phyloP scores from a whole-genome alignment of 2,329 filamentous ascomycete genomes.

The Emergomyces pasteurianus region DNA sequence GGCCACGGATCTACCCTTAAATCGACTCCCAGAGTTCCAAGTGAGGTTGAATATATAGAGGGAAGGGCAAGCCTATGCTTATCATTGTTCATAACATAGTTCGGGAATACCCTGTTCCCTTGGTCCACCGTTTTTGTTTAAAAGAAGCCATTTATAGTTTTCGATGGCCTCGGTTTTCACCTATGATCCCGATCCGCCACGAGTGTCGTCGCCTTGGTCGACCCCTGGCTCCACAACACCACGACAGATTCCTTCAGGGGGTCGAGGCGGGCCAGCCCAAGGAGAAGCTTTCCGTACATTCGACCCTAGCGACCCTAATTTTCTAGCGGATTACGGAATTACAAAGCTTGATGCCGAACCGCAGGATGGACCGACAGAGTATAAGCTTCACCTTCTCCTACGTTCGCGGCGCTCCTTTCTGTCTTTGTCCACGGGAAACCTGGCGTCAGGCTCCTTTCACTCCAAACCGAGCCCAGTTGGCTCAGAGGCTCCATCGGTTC shows the following conservation, averaged over 20 bases:
- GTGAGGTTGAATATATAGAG: not conserved
- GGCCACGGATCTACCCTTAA: not conserved
- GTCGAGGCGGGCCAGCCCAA: slow-evolving; percentile 15
- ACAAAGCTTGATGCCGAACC: slow-evolving; percentile 78
- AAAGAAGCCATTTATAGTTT: not conserved
- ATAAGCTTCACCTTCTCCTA: slow-evolving; percentile 84
- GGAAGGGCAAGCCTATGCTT: not conserved
- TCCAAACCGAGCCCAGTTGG: slow-evolving; percentile 20
- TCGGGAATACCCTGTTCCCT: not conserved
- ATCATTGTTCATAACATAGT: not conserved
- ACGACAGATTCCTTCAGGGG: slow-evolving; percentile 19
- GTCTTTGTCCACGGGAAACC: slow-evolving; percentile 53
- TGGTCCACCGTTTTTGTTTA: not conserved
- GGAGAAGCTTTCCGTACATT: slow-evolving; percentile 26
- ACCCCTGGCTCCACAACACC: slow-evolving; percentile 39
- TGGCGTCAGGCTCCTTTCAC: slow-evolving; percentile 42
- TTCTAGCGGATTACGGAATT: slow-evolving; percentile 48
- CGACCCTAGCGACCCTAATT: slow-evolving; percentile 27
- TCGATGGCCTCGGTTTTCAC: slow-evolving; percentile 91
- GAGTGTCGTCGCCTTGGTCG: slow-evolving; percentile 85
- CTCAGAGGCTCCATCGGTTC: slow-evolving; percentile 15
- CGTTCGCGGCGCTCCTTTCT: slow-evolving; percentile 64
- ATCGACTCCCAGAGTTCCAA: not conserved
- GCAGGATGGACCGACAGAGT: slow-evolving; percentile 88
- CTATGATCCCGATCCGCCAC: slow-evolving; percentile 75